These are phyloP conservation scores for Candida pini DNA, from an alignment of 805 yeast genomes.

Conservation along the genomic window DNA sequence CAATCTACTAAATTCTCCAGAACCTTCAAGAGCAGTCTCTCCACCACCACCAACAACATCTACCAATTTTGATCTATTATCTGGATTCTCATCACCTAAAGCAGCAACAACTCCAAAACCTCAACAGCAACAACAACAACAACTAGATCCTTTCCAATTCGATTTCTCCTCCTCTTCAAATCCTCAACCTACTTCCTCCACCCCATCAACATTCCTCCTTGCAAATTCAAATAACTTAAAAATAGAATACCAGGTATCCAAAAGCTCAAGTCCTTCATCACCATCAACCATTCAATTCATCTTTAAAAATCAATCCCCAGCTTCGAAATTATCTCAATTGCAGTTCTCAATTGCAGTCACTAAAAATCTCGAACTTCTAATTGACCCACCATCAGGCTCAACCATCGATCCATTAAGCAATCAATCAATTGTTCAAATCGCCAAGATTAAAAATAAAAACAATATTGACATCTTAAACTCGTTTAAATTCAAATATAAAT, in stretches of 20 bases:
- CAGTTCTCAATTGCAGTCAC: slow-evolving; percentile 31
- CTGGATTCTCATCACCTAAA: slow-evolving; percentile 12
- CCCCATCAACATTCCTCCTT: slow-evolving; percentile 1
- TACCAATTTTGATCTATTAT: slow-evolving; percentile 6
- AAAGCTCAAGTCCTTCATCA: slow-evolving; percentile 15
- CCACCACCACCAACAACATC: slow-evolving; percentile 11
- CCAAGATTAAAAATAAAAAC: slow-evolving; percentile 16
- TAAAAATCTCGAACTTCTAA: slow-evolving; percentile 23
- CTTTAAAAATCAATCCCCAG: slow-evolving; percentile 23
- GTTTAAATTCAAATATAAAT: slow-evolving; percentile 73
- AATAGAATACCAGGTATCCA: slow-evolving; percentile 21
- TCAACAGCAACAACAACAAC: slow-evolving; percentile 4
- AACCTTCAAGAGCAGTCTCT: slow-evolving; percentile 13
- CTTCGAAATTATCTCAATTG: slow-evolving; percentile 49
- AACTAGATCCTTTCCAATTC: slow-evolving; percentile 31
- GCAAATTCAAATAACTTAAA: slow-evolving; percentile 14
- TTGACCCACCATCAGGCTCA: slow-evolving; percentile 24
- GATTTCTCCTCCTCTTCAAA: slow-evolving; percentile 20
- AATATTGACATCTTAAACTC: slow-evolving; percentile 8
- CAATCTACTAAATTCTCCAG: slow-evolving; percentile 26
- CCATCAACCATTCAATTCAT: slow-evolving; percentile 19
- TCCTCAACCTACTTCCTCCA: slow-evolving; percentile 5
- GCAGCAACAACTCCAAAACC: slow-evolving; percentile 2
- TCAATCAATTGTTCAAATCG: slow-evolving; percentile 23
- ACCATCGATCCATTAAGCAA: slow-evolving; percentile 10